phyloP scores from a whole-genome alignment of 2,329 filamentous ascomycete genomes.

The Phialophora verrucosa region DNA sequence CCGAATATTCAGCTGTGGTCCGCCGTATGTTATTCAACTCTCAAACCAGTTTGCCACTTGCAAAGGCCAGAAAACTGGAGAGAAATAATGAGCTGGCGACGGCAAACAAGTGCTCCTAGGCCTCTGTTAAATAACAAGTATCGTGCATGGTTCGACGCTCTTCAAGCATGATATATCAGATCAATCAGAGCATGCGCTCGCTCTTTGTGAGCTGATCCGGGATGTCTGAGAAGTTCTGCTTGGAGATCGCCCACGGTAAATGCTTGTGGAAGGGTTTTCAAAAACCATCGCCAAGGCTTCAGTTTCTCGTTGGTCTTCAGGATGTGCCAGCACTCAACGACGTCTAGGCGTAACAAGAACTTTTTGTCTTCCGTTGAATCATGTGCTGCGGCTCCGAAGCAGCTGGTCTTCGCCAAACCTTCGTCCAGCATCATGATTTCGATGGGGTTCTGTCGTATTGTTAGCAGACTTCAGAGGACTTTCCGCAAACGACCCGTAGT shows the following conservation, averaged over 20 bases:
- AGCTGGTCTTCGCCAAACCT: background rate
- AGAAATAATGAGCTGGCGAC: background rate
- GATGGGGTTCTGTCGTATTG: background rate
- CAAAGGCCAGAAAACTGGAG: background rate
- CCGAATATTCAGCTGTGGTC: background rate
- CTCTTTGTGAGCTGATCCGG: conserved; percentile 1
- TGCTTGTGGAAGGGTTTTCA: background rate
- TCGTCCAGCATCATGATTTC: conserved; percentile 9
- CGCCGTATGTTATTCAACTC: background rate
- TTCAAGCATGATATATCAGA: conserved; percentile 8
- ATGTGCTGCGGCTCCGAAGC: background rate
- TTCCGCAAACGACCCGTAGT: background rate
- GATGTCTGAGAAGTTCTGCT: conserved; percentile 6
- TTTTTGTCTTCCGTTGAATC: conserved; percentile 1
- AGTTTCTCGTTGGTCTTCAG: conserved; percentile 11
- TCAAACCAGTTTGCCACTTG: background rate
- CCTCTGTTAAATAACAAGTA: background rate
- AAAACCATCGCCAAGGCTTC: conserved; percentile 7
- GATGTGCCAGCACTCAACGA: conserved; percentile 11
- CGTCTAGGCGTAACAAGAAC: conserved; percentile 5
- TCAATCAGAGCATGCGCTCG: conserved; percentile 3
- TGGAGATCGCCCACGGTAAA: conserved; percentile 3
- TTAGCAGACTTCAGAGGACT: background rate
- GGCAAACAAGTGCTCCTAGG: background rate
- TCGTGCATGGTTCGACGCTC: background rate